Conservation (phyloP, 768 basidiomycete genomes). For the Leucocoprinus birnbaumii region DNA sequence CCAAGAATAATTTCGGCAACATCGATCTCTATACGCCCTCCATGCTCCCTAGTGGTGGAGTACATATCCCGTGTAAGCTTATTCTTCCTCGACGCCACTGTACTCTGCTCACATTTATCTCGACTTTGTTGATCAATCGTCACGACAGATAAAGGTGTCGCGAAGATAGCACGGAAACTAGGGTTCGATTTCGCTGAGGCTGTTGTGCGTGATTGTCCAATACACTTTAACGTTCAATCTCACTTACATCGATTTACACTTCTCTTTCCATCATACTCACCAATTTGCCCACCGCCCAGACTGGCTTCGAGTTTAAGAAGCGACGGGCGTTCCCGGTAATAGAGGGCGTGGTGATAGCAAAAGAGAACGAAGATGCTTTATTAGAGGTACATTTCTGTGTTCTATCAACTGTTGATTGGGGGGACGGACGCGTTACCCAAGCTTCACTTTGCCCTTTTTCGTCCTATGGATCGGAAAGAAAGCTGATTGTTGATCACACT, state of each 20-base stretch:
- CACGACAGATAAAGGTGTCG: constrained; percentile 79
- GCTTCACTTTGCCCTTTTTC: constrained; percentile 1
- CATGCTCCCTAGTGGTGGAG: constrained; percentile 89
- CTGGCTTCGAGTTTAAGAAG: constrained; percentile 95
- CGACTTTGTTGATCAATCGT: constrained; percentile 12
- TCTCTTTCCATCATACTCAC: background rate
- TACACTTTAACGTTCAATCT: constrained; percentile 5
- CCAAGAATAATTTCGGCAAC: constrained; percentile 96
- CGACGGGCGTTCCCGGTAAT: constrained; percentile 83
- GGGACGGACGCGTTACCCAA: no score
- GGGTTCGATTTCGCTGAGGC: constrained; percentile 93
- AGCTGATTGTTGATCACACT: constrained; percentile 8
- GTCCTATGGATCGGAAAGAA: background rate
- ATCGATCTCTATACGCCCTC: constrained; percentile 93
- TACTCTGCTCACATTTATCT: background rate
- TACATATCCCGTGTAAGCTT: constrained; percentile 85
- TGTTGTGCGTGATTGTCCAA: constrained; percentile 62
- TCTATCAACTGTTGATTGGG: no score
- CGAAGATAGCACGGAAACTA: constrained; percentile 84
- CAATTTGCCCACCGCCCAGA: constrained; percentile 46
- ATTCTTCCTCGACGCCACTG: background rate
- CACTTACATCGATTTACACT: constrained; percentile 10
- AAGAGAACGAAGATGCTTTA: constrained; percentile 69
- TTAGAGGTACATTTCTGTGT: constrained; percentile 58
- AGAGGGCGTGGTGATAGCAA: constrained; percentile 83